Evolutionary conservation across 2,329 filamentous ascomycete genomes (phyloP), one percentile per base, ranked within the genome.

Genomic region (Xylariaceae sp.): DNA sequence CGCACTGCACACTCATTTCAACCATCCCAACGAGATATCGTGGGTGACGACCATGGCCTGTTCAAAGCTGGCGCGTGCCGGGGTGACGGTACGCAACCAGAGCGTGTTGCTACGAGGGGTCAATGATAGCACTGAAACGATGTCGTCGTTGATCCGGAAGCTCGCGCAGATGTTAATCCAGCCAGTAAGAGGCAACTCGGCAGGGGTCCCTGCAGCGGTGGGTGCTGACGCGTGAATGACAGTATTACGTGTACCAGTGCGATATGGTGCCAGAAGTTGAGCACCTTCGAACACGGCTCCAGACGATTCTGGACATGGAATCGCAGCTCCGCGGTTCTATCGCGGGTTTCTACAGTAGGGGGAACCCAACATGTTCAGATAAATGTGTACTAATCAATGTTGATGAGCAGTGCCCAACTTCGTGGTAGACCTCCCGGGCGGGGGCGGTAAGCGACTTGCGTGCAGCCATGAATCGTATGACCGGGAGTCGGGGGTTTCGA

Each of bases 221-320:
- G n/a, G 2, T 22, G 21, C 12, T 11, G 7, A n/a, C 21, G 40
- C 25, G 32, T 52, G n/a, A n/a, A n/a, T n/a, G n/a, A n/a, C n/a
- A 80, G 74, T 84, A 84, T 60, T 85, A 85, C 55, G 74, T 85
- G 41, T 85, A 84, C 60, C 79, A 83, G 56, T 77, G 76, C 37
- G 81, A 85, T 59, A 79, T 84, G 73, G 77, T 83, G 7, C 63
- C 68, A 22, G 76, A 73, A 36, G 69, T 79, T 2, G 81, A 85
- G 64, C 80, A 85, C 55, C 67, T 83, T 19, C 76, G 81, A 6
- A 85, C 80, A 1, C 79, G 79, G 2, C 68, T 85, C 10, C 68
- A 70, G 35, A 79, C 74, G 2, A 80, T 81, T 37, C 68, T 83
- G 14, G 65, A 79, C 16, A 65, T 85, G 0, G 80, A 85, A 59